Evolutionary conservation across 306 rosid species (phyloP).

Genomic region (Trifolium repens): DNA sequence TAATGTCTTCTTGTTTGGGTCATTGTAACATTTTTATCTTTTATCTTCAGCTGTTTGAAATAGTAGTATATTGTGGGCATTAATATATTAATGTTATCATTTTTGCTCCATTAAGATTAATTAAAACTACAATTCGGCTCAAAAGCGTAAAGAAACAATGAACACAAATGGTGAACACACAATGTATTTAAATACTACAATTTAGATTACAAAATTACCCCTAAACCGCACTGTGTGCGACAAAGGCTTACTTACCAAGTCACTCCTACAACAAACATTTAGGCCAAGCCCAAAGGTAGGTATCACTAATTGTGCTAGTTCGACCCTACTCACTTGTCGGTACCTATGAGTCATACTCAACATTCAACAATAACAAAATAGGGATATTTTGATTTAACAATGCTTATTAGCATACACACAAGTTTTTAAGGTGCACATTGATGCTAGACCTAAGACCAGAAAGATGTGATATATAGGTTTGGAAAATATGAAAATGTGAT

Average conservation of each 20-base stretch:
- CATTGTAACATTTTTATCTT: not conserved
- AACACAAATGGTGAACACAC: no score
- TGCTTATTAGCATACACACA: not conserved
- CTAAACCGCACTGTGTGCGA: no score
- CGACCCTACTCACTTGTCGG: no score
- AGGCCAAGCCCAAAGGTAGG: no score
- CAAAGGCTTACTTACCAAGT: no score
- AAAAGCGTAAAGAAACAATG: no score
- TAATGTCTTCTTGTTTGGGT: not conserved
- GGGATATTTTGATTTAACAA: not conserved
- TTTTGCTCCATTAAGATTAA: not conserved
- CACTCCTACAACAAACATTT: not conserved
- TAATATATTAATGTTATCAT: constrained; percentile 6
- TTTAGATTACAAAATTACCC: no score
- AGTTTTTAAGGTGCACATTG: constrained; percentile 28
- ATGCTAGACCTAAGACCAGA: constrained; percentile 20
- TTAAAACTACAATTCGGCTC: no score
- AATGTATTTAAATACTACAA: no score
- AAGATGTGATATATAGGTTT: not conserved
- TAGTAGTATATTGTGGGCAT: not conserved
- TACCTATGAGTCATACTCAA: no score
- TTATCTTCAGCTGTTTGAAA: not conserved
- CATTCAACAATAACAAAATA: no score
- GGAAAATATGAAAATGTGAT: constrained; percentile 22
- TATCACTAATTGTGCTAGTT: no score